A percentile compares a stretch with the other conserved stretches of the same genome.
phyloP scores from a whole-genome alignment of 2,329 filamentous ascomycete species.

The Fonsecaea pugnacius region DNA sequence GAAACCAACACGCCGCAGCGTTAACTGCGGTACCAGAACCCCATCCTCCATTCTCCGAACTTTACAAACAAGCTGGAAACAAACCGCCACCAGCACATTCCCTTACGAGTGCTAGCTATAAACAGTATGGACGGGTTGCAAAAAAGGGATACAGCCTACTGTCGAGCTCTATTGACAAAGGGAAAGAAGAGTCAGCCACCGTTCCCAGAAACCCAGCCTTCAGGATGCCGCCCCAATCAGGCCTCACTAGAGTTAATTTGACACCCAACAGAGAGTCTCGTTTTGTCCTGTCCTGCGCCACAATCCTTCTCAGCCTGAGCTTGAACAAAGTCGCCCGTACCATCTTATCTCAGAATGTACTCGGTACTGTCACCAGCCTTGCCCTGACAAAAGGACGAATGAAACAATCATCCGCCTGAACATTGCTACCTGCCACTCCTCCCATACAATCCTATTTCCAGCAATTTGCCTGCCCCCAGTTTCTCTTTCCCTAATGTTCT shows the following conservation, averaged over 20 bases:
- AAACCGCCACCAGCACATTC: background rate
- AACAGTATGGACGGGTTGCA: background rate
- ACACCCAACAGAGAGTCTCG: constrained; percentile 9
- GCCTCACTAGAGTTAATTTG: background rate
- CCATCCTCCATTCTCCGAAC: background rate
- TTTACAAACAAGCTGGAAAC: constrained; percentile 12
- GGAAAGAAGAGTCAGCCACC: background rate
- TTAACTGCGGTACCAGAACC: background rate
- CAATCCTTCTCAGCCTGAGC: constrained; percentile 5
- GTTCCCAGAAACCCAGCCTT: background rate
- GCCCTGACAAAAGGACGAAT: background rate
- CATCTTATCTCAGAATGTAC: constrained; percentile 2
- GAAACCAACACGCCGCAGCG: constrained; percentile 21
- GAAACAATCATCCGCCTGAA: background rate
- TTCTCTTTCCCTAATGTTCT: background rate
- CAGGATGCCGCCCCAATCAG: background rate
- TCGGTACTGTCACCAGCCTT: background rate
- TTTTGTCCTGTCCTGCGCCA: constrained; percentile 26
- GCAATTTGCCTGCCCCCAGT: background rate
- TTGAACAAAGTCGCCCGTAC: background rate
- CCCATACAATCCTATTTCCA: background rate
- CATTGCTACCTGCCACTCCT: background rate
- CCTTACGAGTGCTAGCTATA: background rate
- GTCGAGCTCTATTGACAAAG: background rate
- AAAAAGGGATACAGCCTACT: background rate